phyloP scores from a whole-genome alignment of 805 yeast species.

The Babjeviella inositovora region DNA sequence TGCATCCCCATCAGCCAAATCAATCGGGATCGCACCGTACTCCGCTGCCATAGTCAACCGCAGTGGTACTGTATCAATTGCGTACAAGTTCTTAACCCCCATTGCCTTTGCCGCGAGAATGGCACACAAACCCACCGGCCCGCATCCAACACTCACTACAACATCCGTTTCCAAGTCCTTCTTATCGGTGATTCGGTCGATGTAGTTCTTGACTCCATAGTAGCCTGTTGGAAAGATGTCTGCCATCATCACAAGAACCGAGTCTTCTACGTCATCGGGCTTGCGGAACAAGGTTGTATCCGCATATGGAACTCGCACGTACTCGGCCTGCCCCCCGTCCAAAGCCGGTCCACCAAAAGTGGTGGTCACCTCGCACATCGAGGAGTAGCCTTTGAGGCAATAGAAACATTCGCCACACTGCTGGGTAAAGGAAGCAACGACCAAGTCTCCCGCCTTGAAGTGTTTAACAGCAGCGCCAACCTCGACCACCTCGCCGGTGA shows the following conservation, averaged over 20 bases:
- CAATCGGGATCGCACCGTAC: slow-evolving; percentile 32
- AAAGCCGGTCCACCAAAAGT: slow-evolving; percentile 42
- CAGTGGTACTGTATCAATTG: slow-evolving; percentile 30
- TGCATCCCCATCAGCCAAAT: slow-evolving; percentile 26
- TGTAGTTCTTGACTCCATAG: slow-evolving; percentile 35
- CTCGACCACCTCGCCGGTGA: slow-evolving; percentile 22
- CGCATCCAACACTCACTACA: slow-evolving; percentile 39
- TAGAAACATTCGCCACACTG: slow-evolving; percentile 49
- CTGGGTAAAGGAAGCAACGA: slow-evolving; percentile 26
- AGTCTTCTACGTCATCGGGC: slow-evolving; percentile 20
- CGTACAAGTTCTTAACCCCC: slow-evolving; percentile 26
- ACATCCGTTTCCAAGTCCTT: slow-evolving; percentile 16
- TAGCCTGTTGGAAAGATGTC: slow-evolving; percentile 54
- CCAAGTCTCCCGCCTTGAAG: slow-evolving; percentile 28
- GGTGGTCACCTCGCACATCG: slow-evolving; percentile 34
- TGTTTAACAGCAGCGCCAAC: slow-evolving; percentile 14
- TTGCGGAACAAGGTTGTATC: slow-evolving; percentile 27
- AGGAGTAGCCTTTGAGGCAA: slow-evolving; percentile 35
- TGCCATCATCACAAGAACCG: slow-evolving; percentile 37
- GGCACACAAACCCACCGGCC: slow-evolving; percentile 45
- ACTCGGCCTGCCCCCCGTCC: slow-evolving; percentile 52
- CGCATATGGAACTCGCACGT: slow-evolving; percentile 41
- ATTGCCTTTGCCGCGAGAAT: slow-evolving; percentile 22
- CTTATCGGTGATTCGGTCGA: slow-evolving; percentile 17
- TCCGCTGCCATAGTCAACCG: slow-evolving; percentile 23